These are phyloP conservation scores for Trichosporon coremiiforme DNA, from an alignment of 1,284 basidiomycete species.

Conservation along the genomic window DNA sequence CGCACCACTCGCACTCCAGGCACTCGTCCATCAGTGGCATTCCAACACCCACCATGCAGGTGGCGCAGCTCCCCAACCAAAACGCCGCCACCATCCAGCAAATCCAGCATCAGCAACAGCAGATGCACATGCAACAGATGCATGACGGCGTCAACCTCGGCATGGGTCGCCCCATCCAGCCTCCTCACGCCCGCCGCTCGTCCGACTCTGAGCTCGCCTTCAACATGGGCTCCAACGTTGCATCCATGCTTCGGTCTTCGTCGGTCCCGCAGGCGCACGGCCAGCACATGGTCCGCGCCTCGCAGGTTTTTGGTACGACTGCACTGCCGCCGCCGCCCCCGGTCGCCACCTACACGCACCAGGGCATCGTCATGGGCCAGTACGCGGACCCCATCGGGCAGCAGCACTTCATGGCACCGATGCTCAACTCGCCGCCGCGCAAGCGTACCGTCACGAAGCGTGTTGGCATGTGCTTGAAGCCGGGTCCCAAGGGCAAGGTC, in stretches of 20 bases:
- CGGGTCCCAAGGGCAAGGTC: constrained; percentile 38
- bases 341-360: constrained; percentile 24
- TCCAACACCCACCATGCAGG: constrained; percentile 16
- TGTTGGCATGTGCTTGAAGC: constrained; percentile 38
- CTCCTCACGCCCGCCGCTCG: constrained; percentile 28
- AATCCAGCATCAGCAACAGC: constrained; percentile 11
- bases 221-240: constrained; percentile 24
- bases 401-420: constrained; percentile 13
- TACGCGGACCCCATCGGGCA: constrained; percentile 21
- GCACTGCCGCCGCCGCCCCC: constrained; percentile 26
- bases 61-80: constrained; percentile 5
- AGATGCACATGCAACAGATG: constrained; percentile 1
- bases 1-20: constrained; percentile 8
- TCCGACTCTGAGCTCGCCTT: constrained; percentile 34
- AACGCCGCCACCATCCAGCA: constrained; percentile 9
- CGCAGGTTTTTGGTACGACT: constrained; percentile 20
- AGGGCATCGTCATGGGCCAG: constrained; percentile 9
- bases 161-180: constrained; percentile 28
- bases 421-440: constrained; percentile 23
- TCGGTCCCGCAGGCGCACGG: constrained; percentile 29
- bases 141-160: constrained; percentile 20
- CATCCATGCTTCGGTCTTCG: constrained; percentile 32
- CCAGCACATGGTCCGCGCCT: constrained; percentile 14
- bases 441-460: constrained; percentile 31
- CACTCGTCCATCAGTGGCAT: constrained; percentile 17